Percentiles rank a stretch among this genome's conserved stretches.
These are phyloP conservation scores for Malassezia furfur DNA, from an alignment of 1,284 basidiomycete species.

Conservation along the genomic window DNA sequence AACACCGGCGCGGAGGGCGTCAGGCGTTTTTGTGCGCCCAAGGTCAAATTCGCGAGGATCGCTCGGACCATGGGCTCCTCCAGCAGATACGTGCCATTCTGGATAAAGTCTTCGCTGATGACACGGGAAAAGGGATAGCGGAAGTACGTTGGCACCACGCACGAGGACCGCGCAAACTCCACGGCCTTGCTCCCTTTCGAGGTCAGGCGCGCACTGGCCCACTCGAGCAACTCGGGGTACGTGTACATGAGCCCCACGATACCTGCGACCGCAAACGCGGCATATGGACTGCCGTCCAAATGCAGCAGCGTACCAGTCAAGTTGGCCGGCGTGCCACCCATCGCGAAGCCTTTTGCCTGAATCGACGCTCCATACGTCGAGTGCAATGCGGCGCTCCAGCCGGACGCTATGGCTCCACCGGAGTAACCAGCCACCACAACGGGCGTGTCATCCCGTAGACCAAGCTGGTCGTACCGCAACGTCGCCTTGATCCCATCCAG, in stretches of 20 bases:
- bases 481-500: conserved; percentile 28
- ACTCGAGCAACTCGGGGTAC: neutral
- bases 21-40: conserved; percentile 10
- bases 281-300: neutral
- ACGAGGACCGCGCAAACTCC: conserved; percentile 16
- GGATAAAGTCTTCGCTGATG: conserved; percentile 11
- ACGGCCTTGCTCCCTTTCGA: conserved; percentile 4
- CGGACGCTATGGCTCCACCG: conserved; percentile 28
- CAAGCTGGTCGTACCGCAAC: neutral
- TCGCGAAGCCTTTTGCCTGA: conserved; percentile 25
- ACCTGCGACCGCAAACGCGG: neutral
- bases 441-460: conserved; percentile 10
- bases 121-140: conserved; percentile 18
- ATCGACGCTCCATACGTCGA: conserved; percentile 24
- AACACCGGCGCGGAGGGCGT: conserved; percentile 25
- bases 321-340: conserved; percentile 35
- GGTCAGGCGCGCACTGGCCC: conserved; percentile 16
- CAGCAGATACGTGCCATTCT: conserved; percentile 20
- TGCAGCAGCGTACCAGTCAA: neutral
- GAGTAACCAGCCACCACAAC: conserved; percentile 27
- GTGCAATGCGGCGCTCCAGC: conserved; percentile 21
- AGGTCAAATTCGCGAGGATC: conserved; percentile 17
- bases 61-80: conserved; percentile 14
- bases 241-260: neutral
- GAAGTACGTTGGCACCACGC: conserved; percentile 19